These are phyloP conservation scores for Agaricales sp. DNA, from an alignment of 1,284 basidiomycete species.

Conservation along the genomic window DNA sequence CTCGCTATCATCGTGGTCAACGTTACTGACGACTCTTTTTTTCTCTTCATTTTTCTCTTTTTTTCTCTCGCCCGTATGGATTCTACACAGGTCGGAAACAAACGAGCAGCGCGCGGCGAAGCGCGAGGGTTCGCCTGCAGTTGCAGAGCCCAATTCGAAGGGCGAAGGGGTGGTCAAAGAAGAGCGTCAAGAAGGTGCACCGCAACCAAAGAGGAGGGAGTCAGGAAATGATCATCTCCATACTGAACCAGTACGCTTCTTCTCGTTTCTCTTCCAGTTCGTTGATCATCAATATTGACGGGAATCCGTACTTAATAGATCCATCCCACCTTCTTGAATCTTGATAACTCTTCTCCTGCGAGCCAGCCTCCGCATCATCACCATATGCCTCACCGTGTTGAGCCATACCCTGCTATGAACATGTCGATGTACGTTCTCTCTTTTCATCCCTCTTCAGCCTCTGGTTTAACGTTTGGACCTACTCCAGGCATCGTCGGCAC, in stretches of 20 bases:
- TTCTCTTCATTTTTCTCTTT: not conserved
- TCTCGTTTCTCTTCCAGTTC: not conserved
- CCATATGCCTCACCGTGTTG: slow-evolving; percentile 35
- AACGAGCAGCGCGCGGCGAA: not conserved
- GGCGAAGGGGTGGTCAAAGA: not conserved
- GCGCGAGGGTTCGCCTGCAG: not conserved
- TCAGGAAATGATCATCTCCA: not conserved
- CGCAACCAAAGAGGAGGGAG: not conserved
- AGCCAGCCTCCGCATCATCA: not conserved
- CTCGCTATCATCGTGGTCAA: not conserved
- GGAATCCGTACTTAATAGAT: not conserved
- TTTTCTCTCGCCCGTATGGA: not conserved
- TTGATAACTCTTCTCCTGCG: not conserved
- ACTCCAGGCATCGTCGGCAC: slow-evolving; percentile 28
- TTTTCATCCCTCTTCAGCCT: not conserved
- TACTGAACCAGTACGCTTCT: slow-evolving; percentile 1
- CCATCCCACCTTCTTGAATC: not conserved
- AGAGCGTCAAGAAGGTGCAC: not conserved
- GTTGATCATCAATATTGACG: not conserved
- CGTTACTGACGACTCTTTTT: not conserved
- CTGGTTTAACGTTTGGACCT: slow-evolving; percentile 4
- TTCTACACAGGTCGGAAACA: not conserved
- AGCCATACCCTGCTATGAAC: slow-evolving; percentile 27
- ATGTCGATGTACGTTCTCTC: slow-evolving; percentile 22
- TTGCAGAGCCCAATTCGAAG: not conserved